These are phyloP conservation scores for Fonsecaea pugnacius DNA, from an alignment of 2,329 filamentous ascomycete species.

Conservation along the genomic window DNA sequence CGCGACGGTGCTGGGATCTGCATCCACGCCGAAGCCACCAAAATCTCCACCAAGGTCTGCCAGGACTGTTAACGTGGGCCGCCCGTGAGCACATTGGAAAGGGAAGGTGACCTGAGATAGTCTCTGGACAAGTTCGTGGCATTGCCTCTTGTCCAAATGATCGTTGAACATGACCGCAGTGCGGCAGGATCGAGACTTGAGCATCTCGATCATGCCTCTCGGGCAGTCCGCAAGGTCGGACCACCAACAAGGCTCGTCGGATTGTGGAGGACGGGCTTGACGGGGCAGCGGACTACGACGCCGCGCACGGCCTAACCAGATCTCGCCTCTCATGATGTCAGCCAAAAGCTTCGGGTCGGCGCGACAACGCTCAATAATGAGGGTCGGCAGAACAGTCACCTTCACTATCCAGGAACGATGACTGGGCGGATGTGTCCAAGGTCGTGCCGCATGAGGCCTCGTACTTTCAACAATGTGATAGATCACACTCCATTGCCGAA, in stretches of 20 bases:
- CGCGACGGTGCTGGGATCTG: not conserved
- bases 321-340: slow-evolving; percentile 73
- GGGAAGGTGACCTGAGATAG: slow-evolving; percentile 52
- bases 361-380: slow-evolving; percentile 76
- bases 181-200: slow-evolving; percentile 56
- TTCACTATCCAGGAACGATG: slow-evolving; percentile 44
- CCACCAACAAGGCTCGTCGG: slow-evolving; percentile 18
- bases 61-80: slow-evolving; percentile 54
- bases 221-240: slow-evolving; percentile 69
- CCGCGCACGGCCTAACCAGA: slow-evolving; percentile 63
- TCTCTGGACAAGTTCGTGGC: slow-evolving; percentile 44
- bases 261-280: not conserved
- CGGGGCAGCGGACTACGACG: not conserved
- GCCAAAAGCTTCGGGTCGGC: slow-evolving; percentile 72
- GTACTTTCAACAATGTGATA: slow-evolving; percentile 47
- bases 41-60: slow-evolving; percentile 40
- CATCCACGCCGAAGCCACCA: not conserved
- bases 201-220: slow-evolving; percentile 69
- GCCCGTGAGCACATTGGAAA: slow-evolving; percentile 57
- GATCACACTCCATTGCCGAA: slow-evolving; percentile 74
- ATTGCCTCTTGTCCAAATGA: slow-evolving; percentile 45
- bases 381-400: slow-evolving; percentile 67
- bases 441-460: slow-evolving; percentile 39
- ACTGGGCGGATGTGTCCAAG: not conserved
- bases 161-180: slow-evolving; percentile 59